phyloP scores from a whole-genome alignment of 2,329 filamentous ascomycete species.

The Ophiosphaerella herpotricha region DNA sequence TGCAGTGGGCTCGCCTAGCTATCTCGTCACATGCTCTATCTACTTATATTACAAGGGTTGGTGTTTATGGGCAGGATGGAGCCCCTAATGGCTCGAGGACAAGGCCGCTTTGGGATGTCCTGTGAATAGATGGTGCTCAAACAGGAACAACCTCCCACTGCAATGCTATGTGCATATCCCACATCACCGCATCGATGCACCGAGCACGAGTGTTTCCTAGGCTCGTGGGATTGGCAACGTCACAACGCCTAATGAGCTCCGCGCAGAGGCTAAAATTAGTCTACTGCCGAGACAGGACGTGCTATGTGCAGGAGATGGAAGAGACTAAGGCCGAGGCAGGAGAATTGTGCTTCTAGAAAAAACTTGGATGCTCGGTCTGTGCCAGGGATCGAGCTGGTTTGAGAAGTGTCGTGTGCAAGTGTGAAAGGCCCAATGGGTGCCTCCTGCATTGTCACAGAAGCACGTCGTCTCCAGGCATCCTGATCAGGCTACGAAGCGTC shows the following conservation, averaged over 20 bases:
- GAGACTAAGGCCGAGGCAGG: conserved; percentile 22
- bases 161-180: too few species aligned
- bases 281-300: conserved; percentile 1
- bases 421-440: not conserved
- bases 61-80: too few species aligned
- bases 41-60: too few species aligned
- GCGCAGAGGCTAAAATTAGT: conserved; percentile 5
- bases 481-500: not conserved
- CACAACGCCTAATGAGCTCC: not conserved
- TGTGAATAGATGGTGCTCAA: too few species aligned
- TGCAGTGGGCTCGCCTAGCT: too few species aligned
- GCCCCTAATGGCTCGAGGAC: too few species aligned
- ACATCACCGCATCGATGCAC: too few species aligned
- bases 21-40: too few species aligned
- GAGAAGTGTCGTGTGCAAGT: conserved; percentile 1
- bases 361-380: conserved; percentile 14
- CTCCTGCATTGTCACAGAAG: conserved; percentile 1
- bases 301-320: conserved; percentile 4
- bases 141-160: too few species aligned
- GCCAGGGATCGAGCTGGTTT: not conserved
- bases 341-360: conserved; percentile 26
- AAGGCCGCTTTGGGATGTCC: too few species aligned
- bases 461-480: not conserved
- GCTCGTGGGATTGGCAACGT: not conserved
- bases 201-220: not conserved